Evolutionary conservation across 345 rosid genomes (phyloP).

Genomic region (Limnanthes douglasii): DNA sequence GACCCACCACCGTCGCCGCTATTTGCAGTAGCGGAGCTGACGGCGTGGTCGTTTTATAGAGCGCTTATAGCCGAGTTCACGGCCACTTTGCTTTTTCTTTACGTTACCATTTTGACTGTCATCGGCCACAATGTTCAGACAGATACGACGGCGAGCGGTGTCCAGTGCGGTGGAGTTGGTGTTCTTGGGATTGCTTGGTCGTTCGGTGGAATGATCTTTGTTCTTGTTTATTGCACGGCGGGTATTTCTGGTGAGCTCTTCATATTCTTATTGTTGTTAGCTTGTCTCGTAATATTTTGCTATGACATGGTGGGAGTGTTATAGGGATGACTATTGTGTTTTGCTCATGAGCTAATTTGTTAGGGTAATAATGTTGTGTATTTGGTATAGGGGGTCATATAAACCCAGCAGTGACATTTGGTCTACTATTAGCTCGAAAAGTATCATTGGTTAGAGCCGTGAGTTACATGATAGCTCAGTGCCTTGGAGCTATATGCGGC

Average conservation of each 20-base stretch:
- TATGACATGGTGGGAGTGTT: no score
- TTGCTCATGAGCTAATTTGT: no score
- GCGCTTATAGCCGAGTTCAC: slow-evolving; percentile 14
- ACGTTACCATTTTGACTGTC: slow-evolving; percentile 11
- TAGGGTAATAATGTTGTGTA: no score
- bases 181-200: slow-evolving; percentile 80
- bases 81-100: slow-evolving; percentile 15
- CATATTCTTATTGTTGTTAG: no score
- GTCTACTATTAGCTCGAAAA: slow-evolving; percentile 58
- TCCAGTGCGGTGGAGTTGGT: slow-evolving; percentile 56
- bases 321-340: no score
- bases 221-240: slow-evolving; percentile 82
- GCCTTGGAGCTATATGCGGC: slow-evolving; percentile 67
- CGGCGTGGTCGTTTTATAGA: slow-evolving; percentile 15
- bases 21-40: slow-evolving; percentile 9
- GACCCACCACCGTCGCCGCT: slow-evolving; percentile 16
- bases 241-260: slow-evolving; percentile 82
- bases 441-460: slow-evolving; percentile 58
- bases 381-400: slow-evolving; percentile 66
- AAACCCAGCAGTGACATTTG: slow-evolving; percentile 84
- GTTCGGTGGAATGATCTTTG: slow-evolving; percentile 74
- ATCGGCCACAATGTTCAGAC: slow-evolving; percentile 12
- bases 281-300: no score
- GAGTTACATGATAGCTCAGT: slow-evolving; percentile 63
- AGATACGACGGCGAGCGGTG: slow-evolving; percentile 3